Evolutionary conservation across 129 eudicot genomes (phyloP).

Genomic region (Erigeron canadensis): DNA sequence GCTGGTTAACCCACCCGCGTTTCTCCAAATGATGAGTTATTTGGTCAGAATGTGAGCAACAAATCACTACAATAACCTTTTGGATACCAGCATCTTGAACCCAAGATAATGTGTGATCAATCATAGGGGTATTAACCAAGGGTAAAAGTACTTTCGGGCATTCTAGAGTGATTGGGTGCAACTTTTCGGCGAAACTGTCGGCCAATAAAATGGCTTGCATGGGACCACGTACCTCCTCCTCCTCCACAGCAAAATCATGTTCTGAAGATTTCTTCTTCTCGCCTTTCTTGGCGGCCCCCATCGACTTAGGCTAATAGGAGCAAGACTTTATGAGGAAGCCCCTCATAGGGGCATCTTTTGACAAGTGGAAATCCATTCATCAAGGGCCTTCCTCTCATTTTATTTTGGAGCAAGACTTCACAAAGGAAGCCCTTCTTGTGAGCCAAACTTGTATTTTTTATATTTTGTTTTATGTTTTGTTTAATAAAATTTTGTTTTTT

Average conservation of each 20-base stretch:
- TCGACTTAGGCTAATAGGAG: too few relatives aligned
- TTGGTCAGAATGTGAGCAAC: slow-evolving; percentile 95
- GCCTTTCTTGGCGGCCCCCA: slow-evolving; percentile 66
- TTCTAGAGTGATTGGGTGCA: slow-evolving; percentile 95
- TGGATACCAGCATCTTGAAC: slow-evolving; percentile 88
- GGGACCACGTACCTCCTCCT: slow-evolving; percentile 57
- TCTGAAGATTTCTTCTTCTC: slow-evolving; percentile 43
- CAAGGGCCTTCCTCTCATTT: too few relatives aligned
- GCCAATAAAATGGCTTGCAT: slow-evolving; percentile 87
- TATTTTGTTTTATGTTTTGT: too few relatives aligned
- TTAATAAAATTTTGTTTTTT: too few relatives aligned
- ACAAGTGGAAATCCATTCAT: too few relatives aligned
- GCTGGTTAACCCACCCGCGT: slow-evolving; percentile 69
- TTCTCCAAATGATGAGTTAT: slow-evolving; percentile 62
- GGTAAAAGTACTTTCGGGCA: slow-evolving; percentile 85
- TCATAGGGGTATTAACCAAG: slow-evolving; percentile 87
- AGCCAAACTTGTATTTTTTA: too few relatives aligned
- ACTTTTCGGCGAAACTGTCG: slow-evolving; percentile 82
- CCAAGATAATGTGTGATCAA: slow-evolving; percentile 93
- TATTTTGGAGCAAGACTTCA: too few relatives aligned
- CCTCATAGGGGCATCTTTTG: too few relatives aligned
- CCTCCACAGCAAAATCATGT: slow-evolving; percentile 56
- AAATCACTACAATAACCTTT: slow-evolving; percentile 84
- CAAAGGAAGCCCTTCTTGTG: too few relatives aligned
- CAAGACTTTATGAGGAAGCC: too few relatives aligned